Evolutionary conservation across 2,329 filamentous ascomycete genomes (phyloP).

Genomic region (Cyphellophora attinorum): DNA sequence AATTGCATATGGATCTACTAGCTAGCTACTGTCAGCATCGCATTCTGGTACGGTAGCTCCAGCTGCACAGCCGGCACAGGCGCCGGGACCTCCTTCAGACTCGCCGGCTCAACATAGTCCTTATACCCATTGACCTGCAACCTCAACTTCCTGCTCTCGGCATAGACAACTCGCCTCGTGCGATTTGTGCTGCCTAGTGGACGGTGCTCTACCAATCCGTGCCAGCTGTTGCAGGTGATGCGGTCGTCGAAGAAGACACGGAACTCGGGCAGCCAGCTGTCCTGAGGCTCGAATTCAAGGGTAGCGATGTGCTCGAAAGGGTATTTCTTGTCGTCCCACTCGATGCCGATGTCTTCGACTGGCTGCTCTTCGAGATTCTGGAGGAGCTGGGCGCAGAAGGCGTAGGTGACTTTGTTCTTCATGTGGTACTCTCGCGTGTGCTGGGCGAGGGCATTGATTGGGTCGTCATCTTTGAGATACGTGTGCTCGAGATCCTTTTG

Average conservation of each 20-base stretch:
- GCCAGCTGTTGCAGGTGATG: constrained; percentile 14
- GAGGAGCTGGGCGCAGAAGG: constrained; percentile 16
- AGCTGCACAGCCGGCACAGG: constrained; percentile 4
- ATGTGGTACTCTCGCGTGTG: constrained; percentile 12
- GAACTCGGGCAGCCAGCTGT: constrained; percentile 12
- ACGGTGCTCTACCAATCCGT: constrained; percentile 11
- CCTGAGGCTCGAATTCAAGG: constrained; percentile 12
- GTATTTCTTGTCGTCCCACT: constrained; percentile 97
- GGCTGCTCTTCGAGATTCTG: constrained; percentile 18
- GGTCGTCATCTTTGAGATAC: constrained; percentile 11
- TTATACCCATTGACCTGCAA: constrained; percentile 10
- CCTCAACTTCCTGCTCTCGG: constrained; percentile 12
- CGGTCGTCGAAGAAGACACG: constrained; percentile 12
- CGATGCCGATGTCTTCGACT: constrained; percentile 74
- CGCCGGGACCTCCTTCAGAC: constrained; percentile 10
- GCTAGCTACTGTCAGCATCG: too few relatives aligned
- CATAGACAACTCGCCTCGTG: constrained; percentile 12
- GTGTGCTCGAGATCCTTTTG: constrained; percentile 9
- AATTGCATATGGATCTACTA: too few relatives aligned
- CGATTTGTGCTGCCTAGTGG: constrained; percentile 13
- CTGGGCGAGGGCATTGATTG: constrained; percentile 12
- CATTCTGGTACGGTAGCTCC: constrained; percentile 2
- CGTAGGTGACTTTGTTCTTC: constrained; percentile 13
- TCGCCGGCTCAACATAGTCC: constrained; percentile 12
- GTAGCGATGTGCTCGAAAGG: constrained; percentile 61